phyloP scores from a whole-genome alignment of 164 flowering plant species.

The Piper betle region DNA sequence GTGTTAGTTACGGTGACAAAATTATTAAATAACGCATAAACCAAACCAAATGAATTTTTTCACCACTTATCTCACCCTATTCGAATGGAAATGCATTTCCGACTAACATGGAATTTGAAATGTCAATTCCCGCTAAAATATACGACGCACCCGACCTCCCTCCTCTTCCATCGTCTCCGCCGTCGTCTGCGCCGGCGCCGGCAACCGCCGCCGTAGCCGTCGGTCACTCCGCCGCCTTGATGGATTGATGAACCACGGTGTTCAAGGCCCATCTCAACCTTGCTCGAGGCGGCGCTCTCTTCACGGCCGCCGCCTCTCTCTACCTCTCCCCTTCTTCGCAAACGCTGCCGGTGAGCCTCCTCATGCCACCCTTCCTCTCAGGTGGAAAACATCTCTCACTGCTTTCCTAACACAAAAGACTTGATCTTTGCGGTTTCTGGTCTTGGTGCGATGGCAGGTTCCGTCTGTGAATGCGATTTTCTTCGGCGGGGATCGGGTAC shows the following conservation, averaged over 20 bases:
- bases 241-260: constrained; percentile 21
- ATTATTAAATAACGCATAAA: no score
- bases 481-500: constrained; percentile 72
- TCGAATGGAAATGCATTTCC: no score
- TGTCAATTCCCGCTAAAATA: no score
- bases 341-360: constrained; percentile 30
- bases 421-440: neutral
- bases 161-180: no score
- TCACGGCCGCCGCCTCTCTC: constrained; percentile 67
- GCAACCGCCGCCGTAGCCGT: no score
- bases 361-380: neutral
- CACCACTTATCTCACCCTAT: no score
- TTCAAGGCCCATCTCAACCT: constrained; percentile 42
- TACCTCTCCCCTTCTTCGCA: constrained; percentile 38
- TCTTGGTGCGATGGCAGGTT: constrained; percentile 24
- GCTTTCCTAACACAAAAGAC: neutral
- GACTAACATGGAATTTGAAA: no score
- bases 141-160: no score
- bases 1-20: no score
- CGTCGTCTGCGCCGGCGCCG: no score
- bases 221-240: neutral
- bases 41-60: no score
- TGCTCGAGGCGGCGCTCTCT: constrained; percentile 11
- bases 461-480: constrained; percentile 62
- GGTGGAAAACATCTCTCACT: no score